phyloP scores from a whole-genome alignment of 225 moss, liverwort and hornwort genomes.

The Bryum argenteum region DNA sequence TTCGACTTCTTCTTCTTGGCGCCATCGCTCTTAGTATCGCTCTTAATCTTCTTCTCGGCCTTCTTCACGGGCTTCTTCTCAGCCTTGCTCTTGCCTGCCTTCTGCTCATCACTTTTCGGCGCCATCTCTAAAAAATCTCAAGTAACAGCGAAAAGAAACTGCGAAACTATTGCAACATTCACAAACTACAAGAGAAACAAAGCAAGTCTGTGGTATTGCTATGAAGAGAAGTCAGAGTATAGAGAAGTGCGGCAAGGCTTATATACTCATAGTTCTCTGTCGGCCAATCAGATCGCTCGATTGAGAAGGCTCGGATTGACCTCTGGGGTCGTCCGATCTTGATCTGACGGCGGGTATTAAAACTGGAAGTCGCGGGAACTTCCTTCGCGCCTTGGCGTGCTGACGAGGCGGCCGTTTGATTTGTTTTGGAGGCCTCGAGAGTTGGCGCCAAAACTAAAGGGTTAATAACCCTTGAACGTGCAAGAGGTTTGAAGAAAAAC shows the following conservation, averaged over 20 bases:
- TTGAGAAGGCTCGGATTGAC: conserved; percentile 12
- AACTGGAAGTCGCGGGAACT: too few relatives aligned
- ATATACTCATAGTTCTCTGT: not conserved
- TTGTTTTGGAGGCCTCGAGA: too few relatives aligned
- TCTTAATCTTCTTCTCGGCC: conserved; percentile 54
- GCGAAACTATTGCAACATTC: too few relatives aligned
- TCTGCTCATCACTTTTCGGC: conserved; percentile 37
- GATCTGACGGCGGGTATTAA: too few relatives aligned
- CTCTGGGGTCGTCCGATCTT: too few relatives aligned
- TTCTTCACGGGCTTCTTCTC: conserved; percentile 57
- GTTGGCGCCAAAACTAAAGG: too few relatives aligned
- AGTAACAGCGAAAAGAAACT: too few relatives aligned
- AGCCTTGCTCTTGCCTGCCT: conserved; percentile 42
- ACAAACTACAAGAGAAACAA: not conserved
- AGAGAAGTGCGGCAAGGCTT: accelerated
- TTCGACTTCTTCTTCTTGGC: conserved; percentile 40
- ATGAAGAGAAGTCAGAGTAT: too few relatives aligned
- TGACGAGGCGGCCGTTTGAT: too few relatives aligned
- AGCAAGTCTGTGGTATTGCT: accelerated
- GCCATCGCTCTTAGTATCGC: conserved; percentile 30
- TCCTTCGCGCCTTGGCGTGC: too few relatives aligned
- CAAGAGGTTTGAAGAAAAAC: too few relatives aligned
- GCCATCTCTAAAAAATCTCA: conserved; percentile 10
- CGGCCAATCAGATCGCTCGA: conserved; percentile 4
- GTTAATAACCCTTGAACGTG: too few relatives aligned